Percentiles rank a stretch among this genome's conserved stretches.
These are phyloP conservation scores for Naganishia cerealis DNA, from an alignment of 1,284 basidiomycete genomes.

Conservation along the genomic window DNA sequence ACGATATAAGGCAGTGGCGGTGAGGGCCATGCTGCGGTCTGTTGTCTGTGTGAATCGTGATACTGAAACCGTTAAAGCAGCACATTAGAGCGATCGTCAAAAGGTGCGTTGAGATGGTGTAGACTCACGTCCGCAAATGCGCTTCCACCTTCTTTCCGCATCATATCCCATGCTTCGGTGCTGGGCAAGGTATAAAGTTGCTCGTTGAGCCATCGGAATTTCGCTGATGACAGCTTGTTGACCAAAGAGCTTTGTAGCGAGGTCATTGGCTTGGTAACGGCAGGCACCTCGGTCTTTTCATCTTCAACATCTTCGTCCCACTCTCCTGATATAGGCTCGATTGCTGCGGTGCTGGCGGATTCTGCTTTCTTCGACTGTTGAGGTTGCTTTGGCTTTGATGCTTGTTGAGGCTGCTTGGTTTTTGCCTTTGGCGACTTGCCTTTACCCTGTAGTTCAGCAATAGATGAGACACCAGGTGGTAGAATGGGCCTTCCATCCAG, in stretches of 20 bases:
- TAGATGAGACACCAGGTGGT: constrained; percentile 9
- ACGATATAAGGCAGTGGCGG: constrained; percentile 83
- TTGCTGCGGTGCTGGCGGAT: neutral
- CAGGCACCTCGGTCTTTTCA: constrained; percentile 28
- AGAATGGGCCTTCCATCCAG: constrained; percentile 29
- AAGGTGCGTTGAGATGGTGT: constrained; percentile 1
- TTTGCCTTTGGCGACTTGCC: neutral
- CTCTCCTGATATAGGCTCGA: neutral
- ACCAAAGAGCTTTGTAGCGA: constrained; percentile 17
- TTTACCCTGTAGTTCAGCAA: constrained; percentile 16
- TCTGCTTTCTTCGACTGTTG: constrained; percentile 6
- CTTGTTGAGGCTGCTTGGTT: constrained; percentile 14
- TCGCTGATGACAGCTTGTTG: constrained; percentile 24
- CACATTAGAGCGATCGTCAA: constrained; percentile 14
- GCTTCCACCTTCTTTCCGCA: constrained; percentile 69
- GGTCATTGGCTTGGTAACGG: constrained; percentile 24
- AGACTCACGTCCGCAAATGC: constrained; percentile 70
- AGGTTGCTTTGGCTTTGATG: neutral
- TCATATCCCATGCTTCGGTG: constrained; percentile 70
- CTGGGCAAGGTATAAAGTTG: constrained; percentile 79
- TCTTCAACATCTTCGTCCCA: constrained; percentile 24
- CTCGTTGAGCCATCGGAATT: constrained; percentile 77
- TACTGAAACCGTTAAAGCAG: constrained; percentile 62
- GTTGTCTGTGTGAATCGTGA: constrained; percentile 81
- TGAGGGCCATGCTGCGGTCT: constrained; percentile 84